phyloP scores from a whole-genome alignment of 495 filamentous ascomycete species.

The Xylaria bambusicola region DNA sequence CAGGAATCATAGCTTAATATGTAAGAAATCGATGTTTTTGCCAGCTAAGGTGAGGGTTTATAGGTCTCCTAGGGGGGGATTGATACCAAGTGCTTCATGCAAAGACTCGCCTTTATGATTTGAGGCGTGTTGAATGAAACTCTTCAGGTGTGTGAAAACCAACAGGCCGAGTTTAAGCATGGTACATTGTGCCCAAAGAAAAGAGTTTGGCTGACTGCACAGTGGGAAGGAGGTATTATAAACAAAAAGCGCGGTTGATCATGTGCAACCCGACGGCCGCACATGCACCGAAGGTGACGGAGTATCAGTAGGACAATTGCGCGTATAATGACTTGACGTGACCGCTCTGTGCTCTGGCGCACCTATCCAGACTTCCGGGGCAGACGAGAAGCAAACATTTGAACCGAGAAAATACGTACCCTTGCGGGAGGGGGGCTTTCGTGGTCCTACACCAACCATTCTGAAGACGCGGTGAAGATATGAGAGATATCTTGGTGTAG shows the following conservation, averaged over 20 bases:
- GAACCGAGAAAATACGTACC: constrained; percentile 52
- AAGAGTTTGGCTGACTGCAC: neutral
- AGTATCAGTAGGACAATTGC: neutral
- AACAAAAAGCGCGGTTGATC: neutral
- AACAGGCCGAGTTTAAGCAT: neutral
- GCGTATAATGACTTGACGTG: neutral
- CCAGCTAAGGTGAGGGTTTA: too few species aligned
- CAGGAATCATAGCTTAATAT: too few species aligned
- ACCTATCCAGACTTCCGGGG: neutral
- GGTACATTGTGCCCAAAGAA: neutral
- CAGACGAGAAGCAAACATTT: constrained; percentile 15
- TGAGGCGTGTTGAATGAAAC: neutral
- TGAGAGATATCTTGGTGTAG: neutral
- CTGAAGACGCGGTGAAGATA: constrained; percentile 36
- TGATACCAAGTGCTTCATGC: too few species aligned
- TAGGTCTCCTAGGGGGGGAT: too few species aligned
- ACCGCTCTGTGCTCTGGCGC: neutral
- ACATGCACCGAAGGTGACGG: neutral
- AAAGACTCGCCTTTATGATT: neutral
- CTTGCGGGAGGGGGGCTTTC: constrained; percentile 73
- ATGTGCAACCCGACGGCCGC: neutral
- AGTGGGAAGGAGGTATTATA: neutral
- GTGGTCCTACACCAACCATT: constrained; percentile 77
- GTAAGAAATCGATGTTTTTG: too few species aligned
- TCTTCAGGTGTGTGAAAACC: constrained; percentile 1